These are phyloP conservation scores for Leucaena leucocephala DNA, from an alignment of 306 rosid species.

Conservation along the genomic window DNA sequence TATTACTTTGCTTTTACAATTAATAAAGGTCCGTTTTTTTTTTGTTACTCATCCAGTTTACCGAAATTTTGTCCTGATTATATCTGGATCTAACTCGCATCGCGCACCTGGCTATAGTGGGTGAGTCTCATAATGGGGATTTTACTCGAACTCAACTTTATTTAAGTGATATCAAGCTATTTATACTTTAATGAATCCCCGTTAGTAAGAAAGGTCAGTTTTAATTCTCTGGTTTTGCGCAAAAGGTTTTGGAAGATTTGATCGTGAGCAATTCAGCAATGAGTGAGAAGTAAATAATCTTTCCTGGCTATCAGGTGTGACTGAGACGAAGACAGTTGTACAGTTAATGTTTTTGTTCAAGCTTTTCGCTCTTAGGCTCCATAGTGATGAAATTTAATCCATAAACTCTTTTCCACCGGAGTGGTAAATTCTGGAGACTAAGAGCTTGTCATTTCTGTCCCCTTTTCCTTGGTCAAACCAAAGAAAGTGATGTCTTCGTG, in stretches of 20 bases:
- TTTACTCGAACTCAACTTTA: too few species aligned
- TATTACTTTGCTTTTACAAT: neutral
- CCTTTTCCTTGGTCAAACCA: neutral
- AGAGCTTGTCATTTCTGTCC: neutral
- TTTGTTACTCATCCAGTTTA: too few species aligned
- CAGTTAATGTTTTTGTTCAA: slow-evolving; percentile 4
- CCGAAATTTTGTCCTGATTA: too few species aligned
- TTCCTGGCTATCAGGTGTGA: slow-evolving; percentile 5
- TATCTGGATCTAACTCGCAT: too few species aligned
- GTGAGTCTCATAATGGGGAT: too few species aligned
- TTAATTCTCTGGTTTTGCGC: slow-evolving; percentile 12
- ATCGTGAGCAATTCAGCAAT: slow-evolving; percentile 19
- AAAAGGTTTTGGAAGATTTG: slow-evolving; percentile 8
- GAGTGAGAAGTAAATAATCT: neutral
- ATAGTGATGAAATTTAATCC: neutral
- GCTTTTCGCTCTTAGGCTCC: neutral
- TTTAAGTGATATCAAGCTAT: too few species aligned
- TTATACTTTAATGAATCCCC: too few species aligned
- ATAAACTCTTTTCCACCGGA: neutral
- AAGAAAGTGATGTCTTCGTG: too few species aligned
- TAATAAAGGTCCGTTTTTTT: slow-evolving; percentile 11
- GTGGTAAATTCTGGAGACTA: neutral
- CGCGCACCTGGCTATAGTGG: too few species aligned
- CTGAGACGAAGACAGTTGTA: slow-evolving; percentile 17
- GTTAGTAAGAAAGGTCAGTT: slow-evolving; percentile 14